phyloP scores from a whole-genome alignment of 345 rosid genomes.

The Tarenaya hassleriana region DNA sequence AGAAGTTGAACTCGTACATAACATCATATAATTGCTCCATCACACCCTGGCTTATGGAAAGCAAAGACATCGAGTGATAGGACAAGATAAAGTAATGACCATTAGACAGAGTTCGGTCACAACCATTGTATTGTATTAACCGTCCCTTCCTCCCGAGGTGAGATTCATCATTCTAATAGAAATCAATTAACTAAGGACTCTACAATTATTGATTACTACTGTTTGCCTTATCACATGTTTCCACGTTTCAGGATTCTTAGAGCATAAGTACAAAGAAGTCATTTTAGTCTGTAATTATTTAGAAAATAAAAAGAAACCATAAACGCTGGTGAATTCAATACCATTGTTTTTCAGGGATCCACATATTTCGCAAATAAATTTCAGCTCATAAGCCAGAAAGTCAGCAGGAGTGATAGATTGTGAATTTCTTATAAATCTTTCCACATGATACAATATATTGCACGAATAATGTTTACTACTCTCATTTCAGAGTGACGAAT shows the following conservation, averaged over 20 bases:
- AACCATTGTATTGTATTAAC: background rate
- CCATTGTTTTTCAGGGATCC: too few species aligned
- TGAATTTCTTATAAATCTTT: background rate
- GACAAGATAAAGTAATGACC: background rate
- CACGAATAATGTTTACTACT: background rate
- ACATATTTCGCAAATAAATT: too few species aligned
- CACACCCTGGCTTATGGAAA: conserved; percentile 50
- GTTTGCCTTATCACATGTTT: too few species aligned
- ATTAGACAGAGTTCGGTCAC: background rate
- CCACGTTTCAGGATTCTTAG: too few species aligned
- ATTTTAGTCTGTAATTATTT: too few species aligned
- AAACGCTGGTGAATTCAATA: too few species aligned
- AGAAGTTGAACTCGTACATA: conserved; percentile 86
- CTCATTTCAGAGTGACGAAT: conserved; percentile 5
- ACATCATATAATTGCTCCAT: conserved; percentile 80
- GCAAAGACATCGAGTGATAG: background rate
- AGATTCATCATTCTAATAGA: too few species aligned
- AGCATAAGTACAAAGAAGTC: too few species aligned
- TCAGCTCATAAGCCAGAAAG: conserved; percentile 5
- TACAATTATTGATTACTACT: too few species aligned
- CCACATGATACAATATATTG: background rate
- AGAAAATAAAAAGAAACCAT: too few species aligned
- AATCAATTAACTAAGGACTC: too few species aligned
- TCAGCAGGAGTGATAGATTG: background rate
- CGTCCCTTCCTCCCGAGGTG: too few species aligned